Conservation (phyloP, 768 basidiomycete genomes). For the Boletus eberwhitei region DNA sequence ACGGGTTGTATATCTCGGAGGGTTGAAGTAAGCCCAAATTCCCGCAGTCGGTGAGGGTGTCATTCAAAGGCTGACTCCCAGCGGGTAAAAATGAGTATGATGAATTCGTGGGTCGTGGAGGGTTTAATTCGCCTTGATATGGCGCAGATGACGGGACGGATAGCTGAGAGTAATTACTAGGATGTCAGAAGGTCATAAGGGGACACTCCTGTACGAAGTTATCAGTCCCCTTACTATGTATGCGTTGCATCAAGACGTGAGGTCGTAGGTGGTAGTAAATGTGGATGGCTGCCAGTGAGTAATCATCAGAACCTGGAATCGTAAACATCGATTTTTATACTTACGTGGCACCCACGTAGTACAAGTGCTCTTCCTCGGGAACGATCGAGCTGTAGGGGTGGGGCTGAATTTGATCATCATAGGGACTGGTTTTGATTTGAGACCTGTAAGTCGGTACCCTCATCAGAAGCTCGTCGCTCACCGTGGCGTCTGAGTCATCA, state of each 20-base stretch:
- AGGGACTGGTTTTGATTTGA: slow-evolving; percentile 5
- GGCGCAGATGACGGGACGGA: neutral
- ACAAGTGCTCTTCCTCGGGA: neutral
- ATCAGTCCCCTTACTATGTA: slow-evolving; percentile 9
- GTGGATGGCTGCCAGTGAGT: slow-evolving; percentile 1
- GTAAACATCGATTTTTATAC: neutral
- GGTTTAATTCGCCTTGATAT: neutral
- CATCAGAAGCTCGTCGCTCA: neutral
- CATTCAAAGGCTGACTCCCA: neutral
- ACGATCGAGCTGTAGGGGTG: neutral
- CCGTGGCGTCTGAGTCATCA: slow-evolving; percentile 14
- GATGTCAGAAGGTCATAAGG: neutral
- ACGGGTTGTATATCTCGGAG: slow-evolving; percentile 2
- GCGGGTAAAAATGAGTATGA: neutral
- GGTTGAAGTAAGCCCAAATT: neutral
- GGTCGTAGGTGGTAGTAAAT: neutral
- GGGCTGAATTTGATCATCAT: slow-evolving; percentile 1
- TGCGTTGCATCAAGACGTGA: neutral
- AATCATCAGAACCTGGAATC: slow-evolving; percentile 5
- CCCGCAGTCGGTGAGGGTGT: neutral
- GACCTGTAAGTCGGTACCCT: neutral
- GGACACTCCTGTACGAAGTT: neutral
- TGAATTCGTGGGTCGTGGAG: neutral
- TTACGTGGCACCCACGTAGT: slow-evolving; percentile 5
- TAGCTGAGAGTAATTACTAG: slow-evolving; percentile 4